A percentile compares a stretch with the other conserved stretches of the same genome.
Evolutionary conservation across 192 early-diverging fungal species (phyloP).

Genomic region (Gamsiella multidivaricata): DNA sequence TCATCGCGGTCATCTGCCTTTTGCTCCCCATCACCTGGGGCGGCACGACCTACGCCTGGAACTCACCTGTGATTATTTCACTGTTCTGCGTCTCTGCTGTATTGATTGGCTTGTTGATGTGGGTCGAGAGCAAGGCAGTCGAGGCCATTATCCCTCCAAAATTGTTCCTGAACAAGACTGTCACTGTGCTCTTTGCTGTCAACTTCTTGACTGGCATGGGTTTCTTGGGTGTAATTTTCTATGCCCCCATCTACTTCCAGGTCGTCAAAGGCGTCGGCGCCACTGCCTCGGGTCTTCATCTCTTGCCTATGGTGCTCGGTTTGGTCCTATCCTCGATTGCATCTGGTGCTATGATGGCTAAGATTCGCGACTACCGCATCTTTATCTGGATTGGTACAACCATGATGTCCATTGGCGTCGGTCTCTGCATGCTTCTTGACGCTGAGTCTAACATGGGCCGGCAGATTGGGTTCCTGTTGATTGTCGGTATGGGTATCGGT

Average conservation of each 20-base stretch:
- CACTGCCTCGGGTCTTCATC: conserved; percentile 76
- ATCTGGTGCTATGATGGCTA: conserved; percentile 70
- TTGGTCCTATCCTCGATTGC: conserved; percentile 75
- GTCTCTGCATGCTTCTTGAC: conserved; percentile 72
- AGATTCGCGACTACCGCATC: conserved; percentile 68
- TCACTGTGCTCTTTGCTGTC: conserved; percentile 65
- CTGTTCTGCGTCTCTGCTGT: conserved; percentile 61
- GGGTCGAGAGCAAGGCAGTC: conserved; percentile 71
- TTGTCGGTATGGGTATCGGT: no score
- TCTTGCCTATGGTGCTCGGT: conserved; percentile 78
- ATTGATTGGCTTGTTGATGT: conserved; percentile 63
- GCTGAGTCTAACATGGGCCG: conserved; percentile 54
- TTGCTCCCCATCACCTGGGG: conserved; percentile 79
- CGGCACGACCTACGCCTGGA: conserved; percentile 78
- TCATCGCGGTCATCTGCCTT: conserved; percentile 64
- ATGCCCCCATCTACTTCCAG: conserved; percentile 83
- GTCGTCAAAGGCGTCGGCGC: conserved; percentile 78
- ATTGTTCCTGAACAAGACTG: conserved; percentile 69
- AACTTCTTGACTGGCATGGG: conserved; percentile 73
- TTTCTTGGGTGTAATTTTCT: conserved; percentile 74
- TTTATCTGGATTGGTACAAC: conserved; percentile 71
- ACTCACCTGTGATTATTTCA: conserved; percentile 65
- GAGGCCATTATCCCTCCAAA: conserved; percentile 81
- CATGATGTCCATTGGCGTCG: conserved; percentile 70
- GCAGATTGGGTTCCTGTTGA: conserved; percentile 71